Base-by-base conservation (phyloP, 1,139 yeast species). In the Zhuliangozyma blackwelliae region DNA sequence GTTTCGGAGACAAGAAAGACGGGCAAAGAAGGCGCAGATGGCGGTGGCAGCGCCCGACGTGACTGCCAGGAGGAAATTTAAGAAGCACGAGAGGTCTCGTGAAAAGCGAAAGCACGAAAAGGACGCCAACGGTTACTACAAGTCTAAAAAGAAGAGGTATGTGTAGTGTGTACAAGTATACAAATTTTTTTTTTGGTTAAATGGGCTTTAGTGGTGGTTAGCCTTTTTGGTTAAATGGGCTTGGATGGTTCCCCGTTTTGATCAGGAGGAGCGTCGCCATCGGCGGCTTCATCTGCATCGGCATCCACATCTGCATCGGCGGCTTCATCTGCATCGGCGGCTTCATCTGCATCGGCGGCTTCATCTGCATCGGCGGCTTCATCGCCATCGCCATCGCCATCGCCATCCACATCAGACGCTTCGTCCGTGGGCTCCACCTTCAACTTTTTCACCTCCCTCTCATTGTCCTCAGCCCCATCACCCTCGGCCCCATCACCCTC, bases 1-100 rank as follows among this genome's bases (percentile, higher is more conserved):
- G 30, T 67, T 68, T 25, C 74, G 88, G 57, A 77, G 97, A 52
- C 73, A 74, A 43, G 94, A 87, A 35, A 78, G 97, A 60, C 80
- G 71, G 52, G 75, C 85, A 1, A 82, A 81, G 54, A 72, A 90
- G 40, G 84, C 96, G 0, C 82, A 85, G 45, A 64, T 87, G 57
- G 87, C 90, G 2, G 72, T 90, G 5, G 73, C 74, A 10, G 85
- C 86, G 5, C 98, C 98, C 0, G 96, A 84, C 16, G 61, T 76
- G 31, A 82, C 87, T 20, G 95, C 96, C 4, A 75, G 74, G 51
- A 77, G 85, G 57, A 87, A 85, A 61, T 56, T 86, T 50, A 82
- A 72, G 61, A 86, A 85, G 57, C 95, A 89, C 61, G 77, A 72
- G 35, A 75, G 82, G 50, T 75, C 77, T 31, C 77, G 94, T 57